Evolutionary conservation across 1,284 basidiomycete species (phyloP), one percentile per base, ranked within the genome.

Genomic region (Xerocomus amazonicus): DNA sequence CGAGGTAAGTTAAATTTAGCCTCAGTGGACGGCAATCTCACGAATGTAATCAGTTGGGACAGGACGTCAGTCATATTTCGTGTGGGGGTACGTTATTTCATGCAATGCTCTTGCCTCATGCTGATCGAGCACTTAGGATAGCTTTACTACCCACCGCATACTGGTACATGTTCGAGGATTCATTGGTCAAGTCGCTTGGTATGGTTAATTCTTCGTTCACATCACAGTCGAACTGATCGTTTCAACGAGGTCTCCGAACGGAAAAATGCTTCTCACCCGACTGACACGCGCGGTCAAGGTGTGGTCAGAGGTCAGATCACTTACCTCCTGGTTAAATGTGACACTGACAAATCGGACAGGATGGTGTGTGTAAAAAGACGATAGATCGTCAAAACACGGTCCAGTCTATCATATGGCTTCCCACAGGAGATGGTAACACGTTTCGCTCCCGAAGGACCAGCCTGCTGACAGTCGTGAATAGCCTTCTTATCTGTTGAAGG

Each of bases 161-260:
- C 75, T 90, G 12, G 83, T 82, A 4, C 87, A 90, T 61, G 74
- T 84, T 19, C 78, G 81, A 60, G 85, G 87, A 23, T 89, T 90
- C 59, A 83, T 89, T 39, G 79, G 82, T 43, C 87, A 90, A 66
- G 87, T 90, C 16, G 87, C 86, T 28, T 90, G 87, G 87, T 84
- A 58, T 48, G 56, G 47, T 43, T 10, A 5, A 43, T 53, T 43
- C 39, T 47, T 32, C 38, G 40, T 14, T 43, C 34, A 33, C 26
- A 19, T 48, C 44, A 8, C 41, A 31, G 23, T 40, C 17, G 0
- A 13, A 17, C 56, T 55, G 13, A 61, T 26, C 23, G 27, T 31
- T 53, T 48, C 26, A 53, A 47, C 12, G 56, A 86, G 84, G 84
- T 87, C 86, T 28, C 84, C 85, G 1, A 78, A 73, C 27, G 83